phyloP scores from a whole-genome alignment of 2,329 filamentous ascomycete genomes.

The Hymenoscyphus occultus region DNA sequence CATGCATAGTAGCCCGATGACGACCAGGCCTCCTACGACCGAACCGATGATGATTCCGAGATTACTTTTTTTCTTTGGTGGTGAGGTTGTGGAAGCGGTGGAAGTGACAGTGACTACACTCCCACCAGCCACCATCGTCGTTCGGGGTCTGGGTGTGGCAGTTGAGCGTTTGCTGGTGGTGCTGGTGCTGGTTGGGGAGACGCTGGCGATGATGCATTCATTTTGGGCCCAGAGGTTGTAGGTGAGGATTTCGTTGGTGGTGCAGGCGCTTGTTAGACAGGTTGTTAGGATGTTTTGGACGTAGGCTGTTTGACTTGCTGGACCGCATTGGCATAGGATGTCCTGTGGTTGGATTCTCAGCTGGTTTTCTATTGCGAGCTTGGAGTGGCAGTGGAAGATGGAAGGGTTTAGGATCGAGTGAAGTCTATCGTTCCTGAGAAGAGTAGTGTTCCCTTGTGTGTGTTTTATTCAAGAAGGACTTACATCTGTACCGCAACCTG shows the following conservation, averaged over 20 bases:
- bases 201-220: not conserved
- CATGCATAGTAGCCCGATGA: not conserved
- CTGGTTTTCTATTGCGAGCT: not conserved
- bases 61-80: not conserved
- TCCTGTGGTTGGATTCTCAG: not conserved
- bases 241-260: not conserved
- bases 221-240: constrained; percentile 1
- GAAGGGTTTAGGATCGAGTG: too few relatives aligned
- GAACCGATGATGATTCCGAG: not conserved
- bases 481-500: not conserved
- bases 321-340: constrained; percentile 9
- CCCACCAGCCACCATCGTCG: not conserved
- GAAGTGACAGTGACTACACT: not conserved
- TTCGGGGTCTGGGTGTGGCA: not conserved
- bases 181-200: not conserved
- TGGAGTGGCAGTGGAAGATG: too few relatives aligned
- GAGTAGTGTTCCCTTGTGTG: too few relatives aligned
- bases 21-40: not conserved
- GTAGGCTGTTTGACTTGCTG: not conserved
- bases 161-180: not conserved
- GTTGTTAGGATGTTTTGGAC: constrained; percentile 7
- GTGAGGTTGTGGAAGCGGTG: too few relatives aligned
- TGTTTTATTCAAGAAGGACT: not conserved
- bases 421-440: too few relatives aligned
- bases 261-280: constrained; percentile 1